Base-by-base conservation (phyloP, 768 basidiomycete species). In the Goffeauzyma gilvescens region DNA sequence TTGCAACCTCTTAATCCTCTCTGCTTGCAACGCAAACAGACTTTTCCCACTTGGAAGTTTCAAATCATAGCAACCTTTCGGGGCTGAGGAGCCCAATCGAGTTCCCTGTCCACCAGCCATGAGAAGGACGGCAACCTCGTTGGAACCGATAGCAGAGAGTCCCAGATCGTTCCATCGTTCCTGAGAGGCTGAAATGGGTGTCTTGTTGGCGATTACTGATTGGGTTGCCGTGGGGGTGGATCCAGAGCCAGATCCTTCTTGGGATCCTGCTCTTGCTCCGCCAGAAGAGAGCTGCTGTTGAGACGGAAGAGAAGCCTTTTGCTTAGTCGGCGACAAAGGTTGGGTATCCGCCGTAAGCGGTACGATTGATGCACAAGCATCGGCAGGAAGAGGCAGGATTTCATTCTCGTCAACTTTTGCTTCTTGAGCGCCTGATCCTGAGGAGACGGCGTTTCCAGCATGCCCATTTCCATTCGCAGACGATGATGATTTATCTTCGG, bases 51-150 rank as follows among this genome's bases (percentile, higher is more conserved):
- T 86, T 9, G 87, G 83, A 25, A 98, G 70, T 12, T 81, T 83
- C 52, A 98, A 95, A 62, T 96, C 87, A 65, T 95, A 96, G 69
- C 89, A 93, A 4, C 93, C 93, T 60, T 98, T 98, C 17, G 93
- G 93, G 5, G 81, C 81, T 23, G 72, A 74, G 57, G 82, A 86
- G 23, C 93, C 93, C 32, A 98, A 68, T 42, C 93, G 72, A 15
- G 89, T 93, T 12, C 93, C 93, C 66, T 98, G 93, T 1, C 93
- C 93, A 30, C 93, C 93, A 6, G 93, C 93, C 81, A 98, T 84
- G 53, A 98, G 73, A 34, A 98, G 71, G 8, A 96, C 89, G n/a
- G 78, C 93, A 28, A 96, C 87, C 53, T 84, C 69, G 48, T 84
- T 79, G 26, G 72, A 65, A 14, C 78, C 72, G 56, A 95, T 75